Percentiles rank a stretch among this genome's conserved stretches.
These are phyloP conservation scores for Hanseniaspora meyeri DNA, from an alignment of 805 yeast genomes.

Conservation along the genomic window DNA sequence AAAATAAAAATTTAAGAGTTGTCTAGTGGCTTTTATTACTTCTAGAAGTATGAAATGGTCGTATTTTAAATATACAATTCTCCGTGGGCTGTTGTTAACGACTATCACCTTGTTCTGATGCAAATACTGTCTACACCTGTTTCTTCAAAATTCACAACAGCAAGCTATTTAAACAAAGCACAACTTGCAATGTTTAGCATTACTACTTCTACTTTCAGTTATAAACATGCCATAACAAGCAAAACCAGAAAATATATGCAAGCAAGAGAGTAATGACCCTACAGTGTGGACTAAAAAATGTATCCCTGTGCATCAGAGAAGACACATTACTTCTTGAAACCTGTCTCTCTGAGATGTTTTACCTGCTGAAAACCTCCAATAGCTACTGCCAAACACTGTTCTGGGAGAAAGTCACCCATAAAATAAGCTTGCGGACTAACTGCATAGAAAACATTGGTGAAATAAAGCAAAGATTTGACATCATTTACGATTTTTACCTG, in stretches of 20 bases:
- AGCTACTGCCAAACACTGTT: not conserved
- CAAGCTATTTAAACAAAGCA: too few relatives aligned
- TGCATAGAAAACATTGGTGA: not conserved
- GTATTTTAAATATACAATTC: too few relatives aligned
- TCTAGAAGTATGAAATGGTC: too few relatives aligned
- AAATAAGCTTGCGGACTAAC: not conserved
- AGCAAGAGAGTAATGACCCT: not conserved
- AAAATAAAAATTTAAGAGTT: too few relatives aligned
- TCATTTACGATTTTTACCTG: not conserved
- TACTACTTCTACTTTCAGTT: not conserved
- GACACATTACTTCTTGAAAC: not conserved
- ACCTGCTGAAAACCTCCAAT: not conserved
- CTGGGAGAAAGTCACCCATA: not conserved
- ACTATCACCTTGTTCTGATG: too few relatives aligned
- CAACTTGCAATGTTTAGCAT: too few relatives aligned
- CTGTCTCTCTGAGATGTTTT: not conserved
- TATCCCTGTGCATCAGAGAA: not conserved
- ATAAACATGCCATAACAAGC: too few relatives aligned
- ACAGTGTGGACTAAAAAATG: not conserved
- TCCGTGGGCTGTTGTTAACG: too few relatives aligned
- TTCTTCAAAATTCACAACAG: slow-evolving; percentile 3
- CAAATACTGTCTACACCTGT: too few relatives aligned
- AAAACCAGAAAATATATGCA: too few relatives aligned
- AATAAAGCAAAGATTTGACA: not conserved
- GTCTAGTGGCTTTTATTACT: too few relatives aligned